phyloP scores from a whole-genome alignment of 163 green algal genomes.

The Chloroidium sp. region DNA sequence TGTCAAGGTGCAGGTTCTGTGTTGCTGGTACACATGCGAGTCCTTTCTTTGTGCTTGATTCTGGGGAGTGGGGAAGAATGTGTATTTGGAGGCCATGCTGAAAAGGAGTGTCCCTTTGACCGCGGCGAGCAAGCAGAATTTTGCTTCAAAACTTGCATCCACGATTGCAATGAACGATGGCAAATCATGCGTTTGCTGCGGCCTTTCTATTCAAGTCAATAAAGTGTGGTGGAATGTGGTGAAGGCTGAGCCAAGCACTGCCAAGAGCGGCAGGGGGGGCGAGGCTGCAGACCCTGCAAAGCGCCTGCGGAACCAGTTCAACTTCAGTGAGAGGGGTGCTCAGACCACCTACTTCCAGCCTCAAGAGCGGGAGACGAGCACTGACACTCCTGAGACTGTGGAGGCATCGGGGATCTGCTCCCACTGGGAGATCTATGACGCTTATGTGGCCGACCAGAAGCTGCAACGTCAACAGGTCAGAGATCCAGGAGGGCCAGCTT shows the following conservation, averaged over 20 bases:
- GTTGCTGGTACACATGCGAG: too few species aligned
- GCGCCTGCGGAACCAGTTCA: slow-evolving; percentile 86
- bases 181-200: neutral
- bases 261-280: neutral
- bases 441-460: slow-evolving; percentile 79
- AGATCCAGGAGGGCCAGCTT: too few species aligned
- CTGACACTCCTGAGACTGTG: slow-evolving; percentile 66
- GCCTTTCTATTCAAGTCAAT: neutral
- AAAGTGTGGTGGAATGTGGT: neutral
- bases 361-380: slow-evolving; percentile 64
- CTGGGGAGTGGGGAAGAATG: too few species aligned
- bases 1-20: too few species aligned
- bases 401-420: slow-evolving; percentile 36
- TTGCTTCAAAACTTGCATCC: neutral
- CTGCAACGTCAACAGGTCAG: slow-evolving; percentile 22
- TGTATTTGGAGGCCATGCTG: too few species aligned
- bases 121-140: too few species aligned
- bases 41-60: too few species aligned
- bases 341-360: slow-evolving; percentile 67
- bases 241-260: neutral
- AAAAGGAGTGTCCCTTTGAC: too few species aligned
- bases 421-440: slow-evolving; percentile 73
- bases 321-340: slow-evolving; percentile 71
- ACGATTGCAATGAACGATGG: neutral
- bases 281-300: slow-evolving; percentile 8